Percentiles rank a stretch among this genome's conserved stretches.
Evolutionary conservation across 2,329 filamentous ascomycete genomes (phyloP).

Genomic region (Ophiosphaerella korrae): DNA sequence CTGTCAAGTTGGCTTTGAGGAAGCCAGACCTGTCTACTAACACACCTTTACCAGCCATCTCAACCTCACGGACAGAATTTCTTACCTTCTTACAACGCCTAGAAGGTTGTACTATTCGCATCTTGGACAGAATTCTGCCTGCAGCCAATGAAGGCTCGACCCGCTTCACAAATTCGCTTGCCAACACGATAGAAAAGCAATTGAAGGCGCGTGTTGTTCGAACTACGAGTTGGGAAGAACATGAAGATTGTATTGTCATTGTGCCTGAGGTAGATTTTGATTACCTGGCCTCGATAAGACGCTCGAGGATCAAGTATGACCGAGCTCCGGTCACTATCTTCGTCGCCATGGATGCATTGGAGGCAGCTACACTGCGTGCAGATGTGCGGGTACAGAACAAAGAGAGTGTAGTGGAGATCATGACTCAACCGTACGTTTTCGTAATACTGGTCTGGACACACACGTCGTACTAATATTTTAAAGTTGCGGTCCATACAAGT

Average conservation of each 20-base stretch:
- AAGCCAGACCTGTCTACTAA: slow-evolving; percentile 5
- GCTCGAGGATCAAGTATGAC: slow-evolving; percentile 1
- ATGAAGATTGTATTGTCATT: slow-evolving; percentile 37
- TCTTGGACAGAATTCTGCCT: slow-evolving; percentile 23
- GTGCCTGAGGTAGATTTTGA: slow-evolving; percentile 41
- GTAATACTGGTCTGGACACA: too few species aligned
- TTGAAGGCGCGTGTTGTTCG: slow-evolving; percentile 36
- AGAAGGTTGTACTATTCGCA: slow-evolving; percentile 29
- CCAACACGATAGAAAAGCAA: slow-evolving; percentile 24
- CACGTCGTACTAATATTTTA: neutral
- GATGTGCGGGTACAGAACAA: slow-evolving; percentile 35
- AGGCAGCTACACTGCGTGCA: slow-evolving; percentile 40
- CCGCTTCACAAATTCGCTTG: slow-evolving; percentile 29
- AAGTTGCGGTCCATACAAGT: slow-evolving; percentile 43
- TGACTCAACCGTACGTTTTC: slow-evolving; percentile 35
- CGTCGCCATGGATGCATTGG: slow-evolving; percentile 38
- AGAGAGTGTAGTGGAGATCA: slow-evolving; percentile 41
- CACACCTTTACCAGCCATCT: neutral
- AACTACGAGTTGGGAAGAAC: slow-evolving; percentile 27
- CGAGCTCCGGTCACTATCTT: slow-evolving; percentile 37
- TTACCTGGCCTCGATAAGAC: slow-evolving; percentile 34
- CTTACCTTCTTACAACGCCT: slow-evolving; percentile 24
- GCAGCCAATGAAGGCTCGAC: slow-evolving; percentile 18
- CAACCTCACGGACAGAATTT: slow-evolving; percentile 16
- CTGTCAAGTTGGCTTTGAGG: slow-evolving; percentile 23